phyloP scores from a whole-genome alignment of 805 yeast species.

The Candida palmyrensis region DNA sequence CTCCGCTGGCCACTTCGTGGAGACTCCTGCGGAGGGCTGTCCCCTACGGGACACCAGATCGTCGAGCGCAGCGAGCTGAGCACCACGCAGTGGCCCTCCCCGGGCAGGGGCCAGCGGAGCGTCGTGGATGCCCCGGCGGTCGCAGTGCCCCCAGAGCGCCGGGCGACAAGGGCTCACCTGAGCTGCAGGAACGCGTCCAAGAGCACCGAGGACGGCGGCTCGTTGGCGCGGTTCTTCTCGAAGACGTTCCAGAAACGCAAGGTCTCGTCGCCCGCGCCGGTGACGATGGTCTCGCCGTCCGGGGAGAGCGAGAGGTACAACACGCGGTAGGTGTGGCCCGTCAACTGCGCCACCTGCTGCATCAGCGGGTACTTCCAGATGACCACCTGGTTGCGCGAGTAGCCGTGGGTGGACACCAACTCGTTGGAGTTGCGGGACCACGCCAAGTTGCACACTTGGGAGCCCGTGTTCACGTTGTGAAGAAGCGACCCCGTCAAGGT shows the following conservation, averaged over 20 bases:
- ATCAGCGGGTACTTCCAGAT: slow-evolving; percentile 92
- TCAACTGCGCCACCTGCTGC: slow-evolving; percentile 89
- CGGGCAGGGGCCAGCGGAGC: too few species aligned
- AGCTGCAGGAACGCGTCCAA: slow-evolving; percentile 73
- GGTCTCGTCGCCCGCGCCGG: slow-evolving; percentile 99
- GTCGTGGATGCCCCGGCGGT: too few species aligned
- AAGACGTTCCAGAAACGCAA: slow-evolving; percentile 93
- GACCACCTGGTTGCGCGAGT: slow-evolving; percentile 81
- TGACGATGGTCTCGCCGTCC: slow-evolving; percentile 93
- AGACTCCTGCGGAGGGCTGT: too few species aligned
- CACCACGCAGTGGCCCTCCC: too few species aligned
- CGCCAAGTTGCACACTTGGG: slow-evolving; percentile 89
- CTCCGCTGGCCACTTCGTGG: too few species aligned
- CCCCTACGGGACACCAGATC: too few species aligned
- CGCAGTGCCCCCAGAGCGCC: too few species aligned
- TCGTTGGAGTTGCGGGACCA: slow-evolving; percentile 95
- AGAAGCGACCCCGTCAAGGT: slow-evolving; percentile 70
- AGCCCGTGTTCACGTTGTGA: slow-evolving; percentile 87
- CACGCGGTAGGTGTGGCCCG: slow-evolving; percentile 93
- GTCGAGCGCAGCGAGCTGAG: too few species aligned
- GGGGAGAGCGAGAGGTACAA: slow-evolving; percentile 86
- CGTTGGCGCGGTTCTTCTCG: slow-evolving; percentile 62
- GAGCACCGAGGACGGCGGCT: slow-evolving; percentile 56
- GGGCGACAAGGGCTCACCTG: slow-evolving; percentile 36
- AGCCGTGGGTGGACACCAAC: slow-evolving; percentile 92